Conservation (phyloP, 169 alveolate species). For the Plasmodium chabaudi region DNA sequence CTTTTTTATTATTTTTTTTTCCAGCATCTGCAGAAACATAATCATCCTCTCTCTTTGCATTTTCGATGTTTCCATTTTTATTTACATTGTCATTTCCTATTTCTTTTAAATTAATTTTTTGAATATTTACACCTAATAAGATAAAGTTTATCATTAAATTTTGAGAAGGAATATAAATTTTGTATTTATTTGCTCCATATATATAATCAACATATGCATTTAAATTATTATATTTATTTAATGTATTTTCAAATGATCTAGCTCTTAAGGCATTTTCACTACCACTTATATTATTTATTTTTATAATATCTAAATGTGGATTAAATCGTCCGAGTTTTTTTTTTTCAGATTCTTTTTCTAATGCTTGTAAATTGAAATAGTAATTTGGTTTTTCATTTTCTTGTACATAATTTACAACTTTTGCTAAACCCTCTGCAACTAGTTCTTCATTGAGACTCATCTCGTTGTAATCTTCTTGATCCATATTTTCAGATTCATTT, state of each 20-base stretch:
- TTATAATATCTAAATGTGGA: conserved; percentile 57
- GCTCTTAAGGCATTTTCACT: conserved; percentile 69
- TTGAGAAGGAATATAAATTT: conserved; percentile 66
- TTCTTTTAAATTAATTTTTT: conserved; percentile 66
- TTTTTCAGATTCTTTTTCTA: conserved; percentile 68
- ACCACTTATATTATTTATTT: conserved; percentile 73
- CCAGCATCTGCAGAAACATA: conserved; percentile 31
- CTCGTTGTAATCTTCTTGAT: neutral
- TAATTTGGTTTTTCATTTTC: conserved; percentile 65
- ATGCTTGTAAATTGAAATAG: conserved; percentile 62
- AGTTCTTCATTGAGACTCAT: conserved; percentile 46
- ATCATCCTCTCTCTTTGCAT: conserved; percentile 2
- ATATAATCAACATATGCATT: conserved; percentile 70
- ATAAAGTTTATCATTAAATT: conserved; percentile 61
- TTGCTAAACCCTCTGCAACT: conserved; percentile 56
- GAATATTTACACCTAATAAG: conserved; percentile 54
- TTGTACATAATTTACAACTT: conserved; percentile 60
- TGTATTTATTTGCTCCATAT: conserved; percentile 71
- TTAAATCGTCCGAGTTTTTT: conserved; percentile 63
- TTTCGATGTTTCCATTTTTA: neutral
- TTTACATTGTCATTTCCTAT: conserved; percentile 1
- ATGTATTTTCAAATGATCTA: conserved; percentile 62
- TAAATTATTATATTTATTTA: conserved; percentile 68
- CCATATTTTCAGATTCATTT: neutral
- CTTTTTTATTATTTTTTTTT: conserved; percentile 22